A percentile compares a stretch with the other conserved stretches of the same genome.
Conservation (phyloP, 2,329 filamentous ascomycete genomes). For the Endothia cerciana region DNA sequence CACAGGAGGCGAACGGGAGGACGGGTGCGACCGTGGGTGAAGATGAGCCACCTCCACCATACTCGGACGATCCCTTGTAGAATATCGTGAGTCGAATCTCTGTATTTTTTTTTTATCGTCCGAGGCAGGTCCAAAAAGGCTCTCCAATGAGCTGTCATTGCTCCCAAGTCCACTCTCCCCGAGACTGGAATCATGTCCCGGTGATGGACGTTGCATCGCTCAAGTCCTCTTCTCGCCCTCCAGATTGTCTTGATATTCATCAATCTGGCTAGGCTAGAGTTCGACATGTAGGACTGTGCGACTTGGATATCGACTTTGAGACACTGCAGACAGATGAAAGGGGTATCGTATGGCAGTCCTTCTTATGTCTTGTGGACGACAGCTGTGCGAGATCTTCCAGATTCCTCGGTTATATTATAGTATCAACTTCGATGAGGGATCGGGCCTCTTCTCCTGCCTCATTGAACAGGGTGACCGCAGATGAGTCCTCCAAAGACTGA, state of each 20-base stretch:
- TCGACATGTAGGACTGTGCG: conserved; percentile 20
- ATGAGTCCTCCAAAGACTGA: not conserved
- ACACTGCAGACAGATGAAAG: conserved; percentile 22
- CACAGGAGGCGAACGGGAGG: conserved; percentile 21
- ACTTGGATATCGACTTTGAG: conserved; percentile 10
- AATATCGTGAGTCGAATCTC: conserved; percentile 16
- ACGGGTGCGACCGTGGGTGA: conserved; percentile 31
- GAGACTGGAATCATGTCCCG: not conserved
- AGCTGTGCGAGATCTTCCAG: not conserved
- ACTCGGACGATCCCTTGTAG: conserved; percentile 43
- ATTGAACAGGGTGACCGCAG: not conserved
- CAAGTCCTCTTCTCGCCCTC: not conserved
- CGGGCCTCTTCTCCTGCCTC: too few species aligned
- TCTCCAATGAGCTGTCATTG: conserved; percentile 8
- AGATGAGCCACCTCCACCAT: conserved; percentile 42
- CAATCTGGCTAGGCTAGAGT: not conserved
- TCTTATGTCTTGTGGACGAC: not conserved
- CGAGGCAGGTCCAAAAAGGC: conserved; percentile 13
- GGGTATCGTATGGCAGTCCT: conserved; percentile 12
- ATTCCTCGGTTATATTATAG: not conserved
- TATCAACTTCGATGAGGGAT: not conserved
- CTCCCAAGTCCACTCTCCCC: not conserved
- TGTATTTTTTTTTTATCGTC: conserved; percentile 31
- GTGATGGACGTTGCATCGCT: not conserved
- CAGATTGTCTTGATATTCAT: not conserved